Conservation (phyloP, 352 stramenopile genomes). For the Elongisporangium undulatum region DNA sequence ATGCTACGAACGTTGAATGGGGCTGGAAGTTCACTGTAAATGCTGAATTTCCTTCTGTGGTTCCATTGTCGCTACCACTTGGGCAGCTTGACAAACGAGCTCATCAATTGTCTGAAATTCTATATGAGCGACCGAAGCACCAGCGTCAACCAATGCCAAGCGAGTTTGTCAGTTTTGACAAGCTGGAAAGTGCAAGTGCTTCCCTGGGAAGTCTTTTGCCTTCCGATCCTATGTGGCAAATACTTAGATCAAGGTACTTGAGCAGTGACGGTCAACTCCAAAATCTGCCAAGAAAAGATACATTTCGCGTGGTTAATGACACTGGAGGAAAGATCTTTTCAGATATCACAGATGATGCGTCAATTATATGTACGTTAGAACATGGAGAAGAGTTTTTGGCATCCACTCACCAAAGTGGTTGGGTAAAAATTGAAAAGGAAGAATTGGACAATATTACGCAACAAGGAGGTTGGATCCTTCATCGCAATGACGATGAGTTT, state of each 20-base stretch:
- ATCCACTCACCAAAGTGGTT: constrained; percentile 13
- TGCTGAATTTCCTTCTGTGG: constrained; percentile 47
- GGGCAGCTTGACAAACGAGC: constrained; percentile 56
- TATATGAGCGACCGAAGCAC: constrained; percentile 55
- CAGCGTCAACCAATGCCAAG: constrained; percentile 30
- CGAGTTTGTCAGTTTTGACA: constrained; percentile 55
- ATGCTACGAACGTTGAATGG: constrained; percentile 88
- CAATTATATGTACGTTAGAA: constrained; percentile 12
- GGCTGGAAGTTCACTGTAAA: constrained; percentile 79
- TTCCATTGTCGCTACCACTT: constrained; percentile 37
- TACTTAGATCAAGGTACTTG: constrained; percentile 12
- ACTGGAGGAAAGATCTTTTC: constrained; percentile 19
- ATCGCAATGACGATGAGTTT: constrained; percentile 32
- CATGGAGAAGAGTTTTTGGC: constrained; percentile 19
- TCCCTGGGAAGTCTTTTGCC: constrained; percentile 1
- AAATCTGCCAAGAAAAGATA: not conserved
- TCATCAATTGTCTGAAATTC: constrained; percentile 59
- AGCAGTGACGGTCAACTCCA: not conserved
- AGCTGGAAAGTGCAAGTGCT: constrained; percentile 10
- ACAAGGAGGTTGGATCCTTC: constrained; percentile 33
- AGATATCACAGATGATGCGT: constrained; percentile 10
- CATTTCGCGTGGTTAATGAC: constrained; percentile 27
- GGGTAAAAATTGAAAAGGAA: constrained; percentile 20
- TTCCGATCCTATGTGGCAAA: constrained; percentile 21
- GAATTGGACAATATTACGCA: not conserved